Base-by-base conservation (phyloP, 2,329 filamentous ascomycete genomes). In the Fusarium nygamai region DNA sequence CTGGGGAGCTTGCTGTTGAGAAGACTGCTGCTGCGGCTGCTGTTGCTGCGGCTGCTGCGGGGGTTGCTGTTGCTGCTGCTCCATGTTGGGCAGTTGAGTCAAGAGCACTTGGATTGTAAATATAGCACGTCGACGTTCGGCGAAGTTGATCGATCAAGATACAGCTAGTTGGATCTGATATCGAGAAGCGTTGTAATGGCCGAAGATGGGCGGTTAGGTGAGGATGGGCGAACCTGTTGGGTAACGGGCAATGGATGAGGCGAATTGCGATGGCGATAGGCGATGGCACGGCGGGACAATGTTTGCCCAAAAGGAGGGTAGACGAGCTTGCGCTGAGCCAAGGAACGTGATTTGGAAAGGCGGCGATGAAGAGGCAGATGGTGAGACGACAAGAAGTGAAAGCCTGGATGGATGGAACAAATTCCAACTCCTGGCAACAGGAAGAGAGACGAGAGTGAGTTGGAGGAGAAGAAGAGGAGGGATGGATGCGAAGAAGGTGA, bases 41-140 rank as follows among this genome's bases (percentile, higher is more conserved):
- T 81, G 85, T 69, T 84, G 83, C 76, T 83, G 83, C 77, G 83
- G 83, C 71, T 82, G 83, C 84, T 92, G 88, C 82, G 92, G 82
- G 82, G 91, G 91, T 81, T 92, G 81, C 73, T 80, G 81, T 69
- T 81, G 79, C 76, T 84, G 82, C 80, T 85, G 84, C 79, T 85
- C 91, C 92, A 93, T 93, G 82, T 76, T 83, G 86, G 84, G 83
- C 84, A 85, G 83, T 81, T 72, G 82, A 85, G 83, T 81, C 72
- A 82, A 80, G 85, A 77, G 77, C 69, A 58, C 86, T 86, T 33
- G 65, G 29, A 33, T 48, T 56, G 50, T 72, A 61, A 65, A 61
- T 75, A 58, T 77, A 67, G 58, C 61, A 87, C 83, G 83, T 83
- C 82, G 80, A 78, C 61, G 81, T 82, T 83, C 82, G 79, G 78